Evolutionary conservation across 179 eudicot genomes (phyloP).

Genomic region (Camellia oleifera): DNA sequence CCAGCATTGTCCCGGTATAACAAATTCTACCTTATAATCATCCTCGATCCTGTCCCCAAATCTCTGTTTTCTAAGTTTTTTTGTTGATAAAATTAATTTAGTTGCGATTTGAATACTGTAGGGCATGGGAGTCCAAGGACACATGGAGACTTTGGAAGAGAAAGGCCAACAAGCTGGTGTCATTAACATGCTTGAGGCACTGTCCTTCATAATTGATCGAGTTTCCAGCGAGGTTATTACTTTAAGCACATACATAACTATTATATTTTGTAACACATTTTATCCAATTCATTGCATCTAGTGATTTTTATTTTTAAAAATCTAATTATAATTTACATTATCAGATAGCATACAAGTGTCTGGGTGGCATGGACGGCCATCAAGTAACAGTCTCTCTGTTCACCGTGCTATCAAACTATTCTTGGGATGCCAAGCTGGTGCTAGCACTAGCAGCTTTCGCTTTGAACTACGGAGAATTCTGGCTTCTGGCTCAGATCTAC

Average conservation of each 20-base stretch:
- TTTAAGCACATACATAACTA: no score
- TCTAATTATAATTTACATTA: background rate
- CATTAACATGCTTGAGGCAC: no score
- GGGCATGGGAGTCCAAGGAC: background rate
- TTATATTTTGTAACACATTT: background rate
- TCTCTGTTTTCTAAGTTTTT: no score
- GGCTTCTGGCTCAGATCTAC: slow-evolving; percentile 66
- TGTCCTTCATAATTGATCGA: no score
- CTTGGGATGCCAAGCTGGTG: slow-evolving; percentile 76
- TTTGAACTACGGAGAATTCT: slow-evolving; percentile 59
- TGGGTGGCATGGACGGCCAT: slow-evolving; percentile 48
- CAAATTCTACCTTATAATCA: background rate
- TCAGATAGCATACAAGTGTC: slow-evolving; percentile 43
- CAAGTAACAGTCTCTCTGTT: slow-evolving; percentile 45
- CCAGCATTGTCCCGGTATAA: slow-evolving; percentile 7
- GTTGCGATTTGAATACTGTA: background rate
- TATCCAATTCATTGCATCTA: background rate
- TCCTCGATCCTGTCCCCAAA: no score
- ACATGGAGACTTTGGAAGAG: no score
- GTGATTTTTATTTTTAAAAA: background rate
- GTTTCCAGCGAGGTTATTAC: background rate
- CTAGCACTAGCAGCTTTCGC: slow-evolving; percentile 62
- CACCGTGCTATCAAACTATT: slow-evolving; percentile 31
- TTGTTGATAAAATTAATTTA: background rate
- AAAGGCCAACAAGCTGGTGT: background rate